Evolutionary conservation across 129 eudicot genomes (phyloP).

Genomic region (Flaveria ramosissima): DNA sequence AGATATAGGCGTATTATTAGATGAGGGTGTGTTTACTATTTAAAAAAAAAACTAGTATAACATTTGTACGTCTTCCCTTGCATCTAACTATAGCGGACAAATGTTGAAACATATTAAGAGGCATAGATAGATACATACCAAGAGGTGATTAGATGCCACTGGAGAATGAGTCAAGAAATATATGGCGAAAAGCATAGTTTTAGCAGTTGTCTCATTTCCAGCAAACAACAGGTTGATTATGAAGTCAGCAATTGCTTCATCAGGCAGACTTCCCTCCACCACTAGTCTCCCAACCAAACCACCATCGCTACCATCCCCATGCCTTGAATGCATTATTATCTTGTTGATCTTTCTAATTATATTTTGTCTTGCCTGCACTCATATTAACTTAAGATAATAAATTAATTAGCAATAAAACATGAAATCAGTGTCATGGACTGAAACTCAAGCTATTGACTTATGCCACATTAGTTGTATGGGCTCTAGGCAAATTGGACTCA

Average conservation of each 20-base stretch:
- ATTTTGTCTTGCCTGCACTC: conserved; percentile 60
- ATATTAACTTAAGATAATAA: too few relatives aligned
- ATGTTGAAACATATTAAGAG: too few relatives aligned
- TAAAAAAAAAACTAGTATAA: too few relatives aligned
- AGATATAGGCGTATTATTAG: too few relatives aligned
- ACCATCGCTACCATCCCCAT: conserved; percentile 36
- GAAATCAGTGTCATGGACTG: too few relatives aligned
- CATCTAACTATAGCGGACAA: too few relatives aligned
- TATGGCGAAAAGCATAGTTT: conserved; percentile 81
- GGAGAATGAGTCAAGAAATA: conserved; percentile 69
- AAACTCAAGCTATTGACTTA: too few relatives aligned
- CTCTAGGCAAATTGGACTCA: too few relatives aligned
- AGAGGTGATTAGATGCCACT: conserved; percentile 48
- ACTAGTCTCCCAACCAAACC: conserved; percentile 66
- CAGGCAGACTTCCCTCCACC: conserved; percentile 63
- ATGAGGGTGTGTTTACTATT: too few relatives aligned
- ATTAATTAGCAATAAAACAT: too few relatives aligned
- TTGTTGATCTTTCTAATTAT: conserved; percentile 59
- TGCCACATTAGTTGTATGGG: too few relatives aligned
- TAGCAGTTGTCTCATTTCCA: conserved; percentile 82
- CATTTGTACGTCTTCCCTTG: too few relatives aligned
- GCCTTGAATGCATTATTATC: conserved; percentile 32
- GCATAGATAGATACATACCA: conserved; percentile 36
- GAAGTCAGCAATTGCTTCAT: conserved; percentile 66
- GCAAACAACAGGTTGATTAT: conserved; percentile 79